Conservation (phyloP, 805 yeast species). For the Zygoascus bituminiphila region DNA sequence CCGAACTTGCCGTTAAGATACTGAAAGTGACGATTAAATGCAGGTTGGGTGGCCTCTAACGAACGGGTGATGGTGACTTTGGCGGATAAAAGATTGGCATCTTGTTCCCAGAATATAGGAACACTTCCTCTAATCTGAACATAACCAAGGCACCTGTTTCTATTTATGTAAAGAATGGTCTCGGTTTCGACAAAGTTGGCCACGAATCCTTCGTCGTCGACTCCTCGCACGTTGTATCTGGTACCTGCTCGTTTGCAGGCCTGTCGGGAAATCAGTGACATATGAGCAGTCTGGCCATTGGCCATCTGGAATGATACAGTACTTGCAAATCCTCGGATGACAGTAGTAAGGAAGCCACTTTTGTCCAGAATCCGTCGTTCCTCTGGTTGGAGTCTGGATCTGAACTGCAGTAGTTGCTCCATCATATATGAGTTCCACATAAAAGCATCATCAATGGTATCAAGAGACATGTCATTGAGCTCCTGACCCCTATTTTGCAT, state of each 20-base stretch:
- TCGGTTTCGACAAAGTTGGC: slow-evolving; percentile 96
- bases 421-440: slow-evolving; percentile 97
- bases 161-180: slow-evolving; percentile 51
- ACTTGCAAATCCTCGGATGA: slow-evolving; percentile 90
- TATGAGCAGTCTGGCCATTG: slow-evolving; percentile 33
- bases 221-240: slow-evolving; percentile 87
- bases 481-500: slow-evolving; percentile 43
- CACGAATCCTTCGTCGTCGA: slow-evolving; percentile 90
- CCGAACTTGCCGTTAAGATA: slow-evolving; percentile 69
- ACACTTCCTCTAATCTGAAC: slow-evolving; percentile 92
- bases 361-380: slow-evolving; percentile 57
- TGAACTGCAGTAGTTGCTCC: slow-evolving; percentile 67
- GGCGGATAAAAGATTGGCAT: slow-evolving; percentile 81
- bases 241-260: slow-evolving; percentile 99
- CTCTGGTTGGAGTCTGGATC: slow-evolving; percentile 57
- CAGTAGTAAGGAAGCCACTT: slow-evolving; percentile 80
- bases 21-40: slow-evolving; percentile 75
- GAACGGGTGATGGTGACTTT: slow-evolving; percentile 86
- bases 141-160: slow-evolving; percentile 56
- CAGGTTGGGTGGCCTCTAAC: slow-evolving; percentile 84
- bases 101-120: slow-evolving; percentile 98
- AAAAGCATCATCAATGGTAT: slow-evolving; percentile 67
- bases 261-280: slow-evolving; percentile 85
- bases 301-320: slow-evolving; percentile 41
- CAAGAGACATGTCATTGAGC: slow-evolving; percentile 15